Conservation (phyloP, 169 alveolate genomes). For the Cystoisospora suis region DNA sequence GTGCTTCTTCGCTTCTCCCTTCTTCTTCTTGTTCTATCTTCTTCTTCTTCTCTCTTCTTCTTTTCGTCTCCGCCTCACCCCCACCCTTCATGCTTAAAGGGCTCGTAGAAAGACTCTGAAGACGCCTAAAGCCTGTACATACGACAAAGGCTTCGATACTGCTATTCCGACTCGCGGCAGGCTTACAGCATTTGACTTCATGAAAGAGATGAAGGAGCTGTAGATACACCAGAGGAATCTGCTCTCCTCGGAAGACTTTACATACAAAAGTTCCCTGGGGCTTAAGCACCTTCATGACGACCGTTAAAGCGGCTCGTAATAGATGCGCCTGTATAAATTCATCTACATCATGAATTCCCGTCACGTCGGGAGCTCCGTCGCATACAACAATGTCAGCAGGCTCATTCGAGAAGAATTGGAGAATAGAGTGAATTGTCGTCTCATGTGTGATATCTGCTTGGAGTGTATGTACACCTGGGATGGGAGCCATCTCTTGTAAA, state of each 20-base stretch:
- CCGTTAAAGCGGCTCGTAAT: slow-evolving; percentile 92
- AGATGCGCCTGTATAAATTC: slow-evolving; percentile 92
- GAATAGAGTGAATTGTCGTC: slow-evolving; percentile 65
- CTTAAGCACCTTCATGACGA: slow-evolving; percentile 86
- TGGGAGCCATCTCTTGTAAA: slow-evolving; percentile 96
- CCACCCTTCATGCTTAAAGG: not conserved
- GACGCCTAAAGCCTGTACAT: slow-evolving; percentile 36
- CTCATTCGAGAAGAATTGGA: slow-evolving; percentile 74
- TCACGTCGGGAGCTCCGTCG: slow-evolving; percentile 99
- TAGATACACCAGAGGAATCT: slow-evolving; percentile 79
- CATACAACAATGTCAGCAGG: slow-evolving; percentile 92
- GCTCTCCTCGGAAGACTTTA: slow-evolving; percentile 95
- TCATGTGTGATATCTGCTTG: slow-evolving; percentile 95
- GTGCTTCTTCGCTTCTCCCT: not conserved
- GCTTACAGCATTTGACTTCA: slow-evolving; percentile 84
- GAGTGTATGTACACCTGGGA: slow-evolving; percentile 90
- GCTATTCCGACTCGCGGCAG: slow-evolving; percentile 85
- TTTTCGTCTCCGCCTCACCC: not conserved
- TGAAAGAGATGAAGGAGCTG: slow-evolving; percentile 55
- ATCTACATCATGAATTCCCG: slow-evolving; percentile 88
- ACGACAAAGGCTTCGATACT: slow-evolving; percentile 90
- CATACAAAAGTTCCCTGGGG: slow-evolving; percentile 96
- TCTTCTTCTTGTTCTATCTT: not conserved
- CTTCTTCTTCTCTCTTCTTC: not conserved
- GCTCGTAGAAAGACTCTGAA: not conserved